A percentile compares a stretch with the other conserved stretches of the same genome.
phyloP scores from a whole-genome alignment of 805 yeast species.

The Henningerozyma blattae region DNA sequence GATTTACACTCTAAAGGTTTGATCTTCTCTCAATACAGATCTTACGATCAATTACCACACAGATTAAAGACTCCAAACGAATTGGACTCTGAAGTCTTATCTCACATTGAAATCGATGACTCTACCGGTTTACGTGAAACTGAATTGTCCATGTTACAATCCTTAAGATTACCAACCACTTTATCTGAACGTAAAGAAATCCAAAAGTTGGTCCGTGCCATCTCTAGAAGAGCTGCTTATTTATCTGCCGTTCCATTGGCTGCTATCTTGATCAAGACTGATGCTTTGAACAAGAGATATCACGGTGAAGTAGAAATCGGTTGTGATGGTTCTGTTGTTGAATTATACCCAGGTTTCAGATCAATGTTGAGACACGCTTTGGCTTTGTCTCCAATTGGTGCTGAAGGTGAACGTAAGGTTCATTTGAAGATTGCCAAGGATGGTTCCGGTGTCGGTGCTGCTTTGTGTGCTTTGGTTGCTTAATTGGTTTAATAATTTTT shows the following conservation, averaged over 20 bases:
- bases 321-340: conserved; percentile 90
- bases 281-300: conserved; percentile 41
- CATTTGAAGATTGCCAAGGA: conserved; percentile 80
- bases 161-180: conserved; percentile 58
- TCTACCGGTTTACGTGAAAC: conserved; percentile 61
- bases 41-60: conserved; percentile 35
- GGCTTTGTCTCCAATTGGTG: conserved; percentile 54
- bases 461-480: conserved; percentile 62
- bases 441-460: conserved; percentile 97
- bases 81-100: conserved; percentile 71
- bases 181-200: conserved; percentile 61
- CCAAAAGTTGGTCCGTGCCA: conserved; percentile 62
- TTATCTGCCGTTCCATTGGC: conserved; percentile 84
- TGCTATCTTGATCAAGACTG: conserved; percentile 58
- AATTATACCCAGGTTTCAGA: conserved; percentile 85
- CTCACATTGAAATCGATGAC: conserved; percentile 77
- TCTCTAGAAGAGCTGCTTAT: conserved; percentile 81
- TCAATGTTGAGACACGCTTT: conserved; percentile 71
- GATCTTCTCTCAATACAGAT: conserved; percentile 43
- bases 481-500: too few species aligned
- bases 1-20: conserved; percentile 52
- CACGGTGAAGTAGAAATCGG: conserved; percentile 84
- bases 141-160: conserved; percentile 52
- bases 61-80: conserved; percentile 67
- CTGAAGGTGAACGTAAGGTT: conserved; percentile 62